Percentiles rank a stretch among this genome's conserved stretches.
phyloP scores from a whole-genome alignment of 2,329 filamentous ascomycete species.

The Aspergillus sp. region DNA sequence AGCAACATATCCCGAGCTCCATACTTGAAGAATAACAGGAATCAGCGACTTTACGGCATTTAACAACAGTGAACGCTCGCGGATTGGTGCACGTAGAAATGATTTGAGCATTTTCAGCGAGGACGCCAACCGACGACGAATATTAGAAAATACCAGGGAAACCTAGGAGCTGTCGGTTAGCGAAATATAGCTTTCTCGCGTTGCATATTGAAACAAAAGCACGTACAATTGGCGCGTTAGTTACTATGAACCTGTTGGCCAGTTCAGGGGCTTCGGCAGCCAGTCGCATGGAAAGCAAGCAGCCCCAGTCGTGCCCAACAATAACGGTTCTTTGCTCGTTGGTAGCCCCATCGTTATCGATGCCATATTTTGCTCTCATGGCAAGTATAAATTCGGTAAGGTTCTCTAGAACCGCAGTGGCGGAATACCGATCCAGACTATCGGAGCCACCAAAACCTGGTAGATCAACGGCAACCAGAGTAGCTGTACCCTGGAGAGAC shows the following conservation, averaged over 20 bases:
- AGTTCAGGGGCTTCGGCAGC: constrained; percentile 59
- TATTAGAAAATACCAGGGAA: constrained; percentile 44
- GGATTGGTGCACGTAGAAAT: constrained; percentile 44
- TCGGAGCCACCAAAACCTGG: constrained; percentile 62
- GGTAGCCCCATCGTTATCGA: constrained; percentile 27
- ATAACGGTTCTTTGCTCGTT: constrained; percentile 49
- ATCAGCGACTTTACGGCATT: constrained; percentile 45
- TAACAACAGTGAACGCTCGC: constrained; percentile 46
- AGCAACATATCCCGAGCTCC: constrained; percentile 56
- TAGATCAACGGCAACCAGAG: constrained; percentile 56
- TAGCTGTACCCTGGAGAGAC: constrained; percentile 39
- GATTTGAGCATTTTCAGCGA: constrained; percentile 53
- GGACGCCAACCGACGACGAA: constrained; percentile 40
- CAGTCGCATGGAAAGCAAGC: constrained; percentile 53
- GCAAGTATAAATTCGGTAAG: constrained; percentile 55
- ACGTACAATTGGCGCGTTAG: constrained; percentile 55
- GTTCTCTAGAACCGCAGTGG: constrained; percentile 53
- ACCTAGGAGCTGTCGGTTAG: constrained; percentile 32
- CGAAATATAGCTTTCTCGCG: neutral
- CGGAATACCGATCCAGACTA: constrained; percentile 49
- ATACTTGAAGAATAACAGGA: constrained; percentile 51
- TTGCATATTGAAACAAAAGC: neutral
- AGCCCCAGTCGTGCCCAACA: constrained; percentile 58
- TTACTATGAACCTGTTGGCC: constrained; percentile 56
- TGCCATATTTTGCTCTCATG: constrained; percentile 49